phyloP scores from a whole-genome alignment of 2,329 filamentous ascomycete species.

The Trichoderma guizhouense region DNA sequence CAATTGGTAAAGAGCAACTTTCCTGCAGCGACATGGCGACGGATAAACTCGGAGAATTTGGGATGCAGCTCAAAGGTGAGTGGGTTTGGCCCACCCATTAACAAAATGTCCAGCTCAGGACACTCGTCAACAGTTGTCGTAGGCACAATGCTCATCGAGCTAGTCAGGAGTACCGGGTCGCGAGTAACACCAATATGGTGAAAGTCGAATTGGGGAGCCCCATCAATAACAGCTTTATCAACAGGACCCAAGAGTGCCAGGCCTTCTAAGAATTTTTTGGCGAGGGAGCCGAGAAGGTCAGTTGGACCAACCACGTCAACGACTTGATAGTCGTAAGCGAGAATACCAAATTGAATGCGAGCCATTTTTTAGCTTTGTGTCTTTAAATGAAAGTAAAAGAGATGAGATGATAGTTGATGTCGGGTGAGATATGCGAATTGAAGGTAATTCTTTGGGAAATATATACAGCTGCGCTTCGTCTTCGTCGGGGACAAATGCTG shows the following conservation, averaged over 20 bases:
- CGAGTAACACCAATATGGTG: slow-evolving; percentile 34
- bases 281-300: slow-evolving; percentile 30
- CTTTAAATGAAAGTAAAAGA: background rate
- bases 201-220: slow-evolving; percentile 31
- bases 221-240: slow-evolving; percentile 22
- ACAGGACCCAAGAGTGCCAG: slow-evolving; percentile 21
- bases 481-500: background rate
- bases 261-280: slow-evolving; percentile 21
- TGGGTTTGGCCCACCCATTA: slow-evolving; percentile 34
- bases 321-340: slow-evolving; percentile 32
- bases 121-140: slow-evolving; percentile 33
- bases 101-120: slow-evolving; percentile 37
- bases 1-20: slow-evolving; percentile 38
- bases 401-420: background rate
- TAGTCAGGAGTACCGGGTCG: slow-evolving; percentile 27
- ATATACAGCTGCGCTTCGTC: background rate
- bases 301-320: slow-evolving; percentile 33
- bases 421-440: background rate
- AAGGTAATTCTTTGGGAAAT: background rate
- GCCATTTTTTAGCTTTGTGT: slow-evolving; percentile 20
- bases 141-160: slow-evolving; percentile 26
- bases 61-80: slow-evolving; percentile 28
- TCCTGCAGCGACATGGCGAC: slow-evolving; percentile 33
- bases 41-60: slow-evolving; percentile 32
- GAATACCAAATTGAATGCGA: slow-evolving; percentile 27